Evolutionary conservation across 257 asterid genomes (phyloP), one percentile per base, ranked within the genome.

Genomic region (Fraxinus anomala): DNA sequence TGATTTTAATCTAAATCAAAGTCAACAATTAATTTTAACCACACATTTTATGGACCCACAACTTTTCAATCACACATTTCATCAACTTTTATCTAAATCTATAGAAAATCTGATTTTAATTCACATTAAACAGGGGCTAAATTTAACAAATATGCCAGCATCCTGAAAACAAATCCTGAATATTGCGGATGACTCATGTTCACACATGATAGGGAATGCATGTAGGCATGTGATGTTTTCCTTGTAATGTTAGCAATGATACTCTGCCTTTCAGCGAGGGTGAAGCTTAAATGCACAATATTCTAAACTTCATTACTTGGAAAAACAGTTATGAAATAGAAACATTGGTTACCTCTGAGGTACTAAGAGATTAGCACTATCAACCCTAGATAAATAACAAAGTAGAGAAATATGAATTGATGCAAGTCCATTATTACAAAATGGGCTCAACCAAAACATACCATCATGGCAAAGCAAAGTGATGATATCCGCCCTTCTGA

Each of bases 171-270:
- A 47, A 47, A 47, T 16, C 21, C 6, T 47, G 21, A 47, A 47
- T 47, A 47, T 47, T 47, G 59, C 59, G 5, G 7, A 47, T 42
- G 51, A 47, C n/a, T 47, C 59, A 14, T 47, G 59, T 47, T 16
- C 59, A 47, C 59, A 16, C 47, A 7, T 31, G 47, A 68, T 33
- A 33, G 73, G 16, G 47, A 68, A 68, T 68, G 73, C 73, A 68
- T 16, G 73, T 33, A 47, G 21, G 21, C 51, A 44, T 5, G 6
- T 37, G 44, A 14, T 69, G 44, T 3, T 69, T 19, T n/a, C 26
- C 19, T 19, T 34, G 13, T 69, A 17, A 28, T 69, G 11, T 69
- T 4, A 16, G n/a, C 21, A 16, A 47, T 47, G 7, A 47, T 47
- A 4, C 7, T 47, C n/a, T 47, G 59, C 59, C 21, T 47, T 47